These are phyloP conservation scores for Geum urbanum DNA, from an alignment of 306 rosid species.

Conservation along the genomic window DNA sequence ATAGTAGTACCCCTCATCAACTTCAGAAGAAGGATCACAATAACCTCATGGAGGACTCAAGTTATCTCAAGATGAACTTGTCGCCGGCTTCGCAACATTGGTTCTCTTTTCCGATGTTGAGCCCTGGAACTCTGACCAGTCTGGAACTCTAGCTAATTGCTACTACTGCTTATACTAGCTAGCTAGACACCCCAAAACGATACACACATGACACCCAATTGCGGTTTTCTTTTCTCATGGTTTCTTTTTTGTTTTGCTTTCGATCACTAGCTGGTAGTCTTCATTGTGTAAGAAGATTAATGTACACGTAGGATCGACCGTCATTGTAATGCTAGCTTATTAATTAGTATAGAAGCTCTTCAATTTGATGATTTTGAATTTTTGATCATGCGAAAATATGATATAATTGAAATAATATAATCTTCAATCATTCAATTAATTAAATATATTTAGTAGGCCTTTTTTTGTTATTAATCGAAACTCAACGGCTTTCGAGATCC, in stretches of 20 bases:
- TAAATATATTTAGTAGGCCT: no score
- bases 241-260: background rate
- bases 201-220: background rate
- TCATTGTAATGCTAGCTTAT: slow-evolving; percentile 1
- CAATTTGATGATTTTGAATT: background rate
- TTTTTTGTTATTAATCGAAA: no score
- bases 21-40: slow-evolving; percentile 4
- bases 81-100: slow-evolving; percentile 48
- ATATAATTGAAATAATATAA: background rate
- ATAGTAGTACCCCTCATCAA: slow-evolving; percentile 11
- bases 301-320: no score
- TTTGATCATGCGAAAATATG: background rate
- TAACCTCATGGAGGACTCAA: slow-evolving; percentile 12
- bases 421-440: no score
- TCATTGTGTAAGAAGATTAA: no score
- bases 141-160: slow-evolving; percentile 20
- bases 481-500: no score
- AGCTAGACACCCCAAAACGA: background rate
- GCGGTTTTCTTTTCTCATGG: background rate
- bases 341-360: background rate
- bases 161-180: background rate
- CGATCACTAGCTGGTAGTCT: background rate
- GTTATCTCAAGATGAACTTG: slow-evolving; percentile 36
- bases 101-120: slow-evolving; percentile 38
- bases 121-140: slow-evolving; percentile 37